These are phyloP conservation scores for Dioscorea cayenensis DNA, from an alignment of 116 monocot species.

Conservation along the genomic window DNA sequence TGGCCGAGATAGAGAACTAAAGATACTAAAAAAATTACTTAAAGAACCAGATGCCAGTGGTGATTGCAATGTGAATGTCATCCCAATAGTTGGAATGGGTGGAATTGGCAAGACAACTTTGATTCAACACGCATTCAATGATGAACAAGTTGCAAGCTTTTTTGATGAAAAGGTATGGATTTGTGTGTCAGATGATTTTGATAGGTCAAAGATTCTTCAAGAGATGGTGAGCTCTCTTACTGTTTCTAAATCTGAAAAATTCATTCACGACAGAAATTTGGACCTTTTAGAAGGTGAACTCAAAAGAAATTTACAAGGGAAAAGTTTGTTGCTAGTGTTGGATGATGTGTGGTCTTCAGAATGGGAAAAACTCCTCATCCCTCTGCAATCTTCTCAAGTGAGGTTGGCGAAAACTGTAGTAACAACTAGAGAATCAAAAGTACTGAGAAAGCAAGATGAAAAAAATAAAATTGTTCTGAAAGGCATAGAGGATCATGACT, in stretches of 20 bases:
- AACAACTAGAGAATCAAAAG: neutral
- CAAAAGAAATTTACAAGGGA: conserved; percentile 8
- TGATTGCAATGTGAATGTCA: neutral
- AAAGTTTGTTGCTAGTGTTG: conserved; percentile 24
- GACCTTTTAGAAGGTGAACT: neutral
- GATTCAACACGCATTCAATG: conserved; percentile 1
- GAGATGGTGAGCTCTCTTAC: neutral
- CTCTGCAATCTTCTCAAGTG: neutral
- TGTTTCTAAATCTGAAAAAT: too few species aligned
- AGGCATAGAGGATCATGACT: neutral
- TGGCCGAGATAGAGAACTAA: too few species aligned
- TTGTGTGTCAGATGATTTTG: conserved; percentile 12
- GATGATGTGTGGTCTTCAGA: conserved; percentile 17
- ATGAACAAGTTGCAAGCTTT: neutral
- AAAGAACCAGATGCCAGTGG: too few species aligned
- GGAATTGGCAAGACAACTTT: conserved; percentile 14
- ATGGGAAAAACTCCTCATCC: conserved; percentile 1
- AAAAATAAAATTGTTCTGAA: neutral
- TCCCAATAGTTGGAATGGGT: conserved; percentile 14
- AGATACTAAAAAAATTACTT: too few species aligned
- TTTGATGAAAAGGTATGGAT: conserved; percentile 1
- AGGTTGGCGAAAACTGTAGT: conserved; percentile 7
- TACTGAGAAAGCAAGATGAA: neutral
- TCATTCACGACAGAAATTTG: neutral
- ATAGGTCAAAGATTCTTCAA: conserved; percentile 12